These are phyloP conservation scores for Coemansia sp. DNA, from an alignment of 192 early-diverging fungal genomes.

Conservation along the genomic window DNA sequence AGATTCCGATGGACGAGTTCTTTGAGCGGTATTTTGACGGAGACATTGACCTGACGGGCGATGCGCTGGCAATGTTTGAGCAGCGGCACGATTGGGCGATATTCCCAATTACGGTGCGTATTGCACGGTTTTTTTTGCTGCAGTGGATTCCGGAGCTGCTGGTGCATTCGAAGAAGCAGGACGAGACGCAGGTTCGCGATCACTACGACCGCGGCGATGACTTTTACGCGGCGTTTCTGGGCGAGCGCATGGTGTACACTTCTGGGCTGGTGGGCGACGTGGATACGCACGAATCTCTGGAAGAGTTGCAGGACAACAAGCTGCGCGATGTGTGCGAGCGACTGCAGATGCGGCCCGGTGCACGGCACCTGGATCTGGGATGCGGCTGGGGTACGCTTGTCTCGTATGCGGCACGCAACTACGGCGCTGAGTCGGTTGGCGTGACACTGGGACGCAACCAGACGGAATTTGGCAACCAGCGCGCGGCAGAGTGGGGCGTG, in stretches of 20 bases:
- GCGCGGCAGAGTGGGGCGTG: conserved; percentile 80
- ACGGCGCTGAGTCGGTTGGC: conserved; percentile 84
- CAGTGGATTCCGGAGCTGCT: conserved; percentile 98
- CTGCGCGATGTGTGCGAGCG: conserved; percentile 85
- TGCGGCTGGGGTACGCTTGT: conserved; percentile 97
- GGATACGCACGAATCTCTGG: conserved; percentile 77
- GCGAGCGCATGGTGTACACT: conserved; percentile 95
- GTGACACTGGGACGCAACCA: conserved; percentile 93
- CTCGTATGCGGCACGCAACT: conserved; percentile 86
- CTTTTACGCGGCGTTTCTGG: conserved; percentile 93
- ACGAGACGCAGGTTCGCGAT: conserved; percentile 95
- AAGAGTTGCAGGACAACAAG: conserved; percentile 97
- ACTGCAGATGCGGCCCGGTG: conserved; percentile 78
- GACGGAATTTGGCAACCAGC: conserved; percentile 81
- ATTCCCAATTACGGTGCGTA: conserved; percentile 81
- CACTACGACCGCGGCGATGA: conserved; percentile 99
- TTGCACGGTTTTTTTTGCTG: conserved; percentile 88
- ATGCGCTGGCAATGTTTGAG: conserved; percentile 85
- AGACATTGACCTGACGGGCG: conserved; percentile 88
- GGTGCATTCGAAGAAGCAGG: conserved; percentile 96
- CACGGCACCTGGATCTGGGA: conserved; percentile 94
- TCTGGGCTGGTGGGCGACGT: conserved; percentile 85
- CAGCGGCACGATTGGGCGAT: conserved; percentile 91
- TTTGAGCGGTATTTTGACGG: conserved; percentile 97
- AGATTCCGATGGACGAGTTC: conserved; percentile 97